Base-by-base conservation (phyloP, 1,139 yeast genomes). In the Komagataea norvegica region DNA sequence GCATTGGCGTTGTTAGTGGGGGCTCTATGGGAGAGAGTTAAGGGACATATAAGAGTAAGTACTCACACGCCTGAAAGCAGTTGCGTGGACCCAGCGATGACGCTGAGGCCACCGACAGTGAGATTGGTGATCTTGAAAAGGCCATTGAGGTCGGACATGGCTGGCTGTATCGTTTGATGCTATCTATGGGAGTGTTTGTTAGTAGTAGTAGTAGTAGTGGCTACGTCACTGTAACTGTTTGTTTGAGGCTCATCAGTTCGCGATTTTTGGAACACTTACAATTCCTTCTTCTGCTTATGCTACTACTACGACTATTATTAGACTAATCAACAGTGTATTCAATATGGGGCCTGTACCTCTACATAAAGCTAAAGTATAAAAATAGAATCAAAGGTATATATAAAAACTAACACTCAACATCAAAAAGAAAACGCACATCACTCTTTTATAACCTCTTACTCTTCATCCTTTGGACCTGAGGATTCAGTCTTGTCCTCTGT, bases 41-140 rank as follows among this genome's bases (percentile, higher is more conserved):
- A 7, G 21, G n/a, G 24, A 6, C 4, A 29, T 6, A 7, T 20
- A 17, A n/a, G 11, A 10, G n/a, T n/a, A 8, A 14, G 33, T 47
- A 71, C 79, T 43, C 62, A 72, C 77, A 76, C 54, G 42, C 83
- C 76, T 33, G 69, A 68, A 51, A 72, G 72, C 47, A 77, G 65
- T 63, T 74, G 87, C 30, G 79, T 72, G 29, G 72, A 59, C 20
- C 85, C 93, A 23, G 72, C 66, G 55, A 68, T 44, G 61, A 79
- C 80, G 11, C 79, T 48, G 33, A 84, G 60, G 1, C 68, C 70
- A 6, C 86, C 88, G 22, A 83, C 82, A 2, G 69, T 62, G 40
- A 86, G 57, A 54, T 86, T 85, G 54, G 76, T 73, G 26, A 72
- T 65, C 50, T 74, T 79, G 64, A 86, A 84, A 15, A 70, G 72